Conservation (phyloP, 1,139 yeast species). For the Geotrichum phurueaensis region DNA sequence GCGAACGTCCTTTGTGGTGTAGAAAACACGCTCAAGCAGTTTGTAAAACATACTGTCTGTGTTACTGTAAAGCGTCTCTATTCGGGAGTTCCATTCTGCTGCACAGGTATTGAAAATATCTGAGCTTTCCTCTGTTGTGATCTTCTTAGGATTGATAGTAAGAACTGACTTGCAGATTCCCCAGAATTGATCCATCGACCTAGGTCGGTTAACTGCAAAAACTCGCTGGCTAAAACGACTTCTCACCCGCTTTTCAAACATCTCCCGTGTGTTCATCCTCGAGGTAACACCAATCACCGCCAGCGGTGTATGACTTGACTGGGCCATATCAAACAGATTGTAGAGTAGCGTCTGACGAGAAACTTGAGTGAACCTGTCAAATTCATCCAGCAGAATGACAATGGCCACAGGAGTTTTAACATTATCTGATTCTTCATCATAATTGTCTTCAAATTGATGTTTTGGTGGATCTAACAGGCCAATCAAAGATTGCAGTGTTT, state of each 20-base stretch:
- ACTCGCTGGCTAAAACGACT: conserved; percentile 82
- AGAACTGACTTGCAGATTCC: conserved; percentile 28
- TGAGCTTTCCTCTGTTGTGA: neutral
- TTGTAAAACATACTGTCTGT: conserved; percentile 34
- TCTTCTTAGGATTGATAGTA: neutral
- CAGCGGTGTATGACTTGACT: conserved; percentile 61
- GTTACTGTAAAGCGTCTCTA: conserved; percentile 26
- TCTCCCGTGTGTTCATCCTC: conserved; percentile 68
- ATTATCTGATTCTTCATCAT: conserved; percentile 25
- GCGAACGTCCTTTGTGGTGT: conserved; percentile 55
- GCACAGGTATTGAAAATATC: neutral
- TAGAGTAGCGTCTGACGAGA: conserved; percentile 77
- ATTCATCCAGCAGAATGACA: conserved; percentile 74
- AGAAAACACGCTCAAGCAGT: conserved; percentile 44
- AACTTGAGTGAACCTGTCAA: conserved; percentile 61
- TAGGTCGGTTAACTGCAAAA: conserved; percentile 52
- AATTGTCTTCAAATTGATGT: conserved; percentile 25
- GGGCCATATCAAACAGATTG: conserved; percentile 81
- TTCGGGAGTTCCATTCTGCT: conserved; percentile 17
- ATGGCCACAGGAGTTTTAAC: conserved; percentile 45
- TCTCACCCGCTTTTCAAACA: conserved; percentile 83
- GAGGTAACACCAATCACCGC: conserved; percentile 78
- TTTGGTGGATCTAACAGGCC: conserved; percentile 35
- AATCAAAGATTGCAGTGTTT: conserved; percentile 48
- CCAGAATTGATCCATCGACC: conserved; percentile 34